Percentiles rank a stretch among this genome's conserved stretches.
These are phyloP conservation scores for Fermentozyma sake DNA, from an alignment of 1,139 yeast genomes.

Conservation along the genomic window DNA sequence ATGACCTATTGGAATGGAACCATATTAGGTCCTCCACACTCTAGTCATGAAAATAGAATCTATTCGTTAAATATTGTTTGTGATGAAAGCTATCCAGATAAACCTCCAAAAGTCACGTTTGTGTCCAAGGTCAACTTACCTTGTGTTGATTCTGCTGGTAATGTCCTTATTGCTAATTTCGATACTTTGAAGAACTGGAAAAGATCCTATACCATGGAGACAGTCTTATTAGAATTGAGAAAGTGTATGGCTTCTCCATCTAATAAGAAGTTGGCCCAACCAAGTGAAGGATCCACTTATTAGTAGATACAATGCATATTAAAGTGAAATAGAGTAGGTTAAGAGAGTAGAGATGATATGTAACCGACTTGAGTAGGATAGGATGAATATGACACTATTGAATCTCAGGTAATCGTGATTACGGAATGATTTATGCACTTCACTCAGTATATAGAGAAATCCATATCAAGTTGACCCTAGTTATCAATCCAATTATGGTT, in stretches of 20 bases:
- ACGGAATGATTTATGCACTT: too few species aligned
- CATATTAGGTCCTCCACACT: slow-evolving; percentile 94
- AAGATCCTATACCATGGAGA: slow-evolving; percentile 86
- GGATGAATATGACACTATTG: too few species aligned
- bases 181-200: slow-evolving; percentile 82
- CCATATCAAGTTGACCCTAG: too few species aligned
- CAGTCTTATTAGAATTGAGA: slow-evolving; percentile 80
- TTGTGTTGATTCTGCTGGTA: slow-evolving; percentile 74
- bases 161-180: slow-evolving; percentile 57
- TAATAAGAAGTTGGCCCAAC: slow-evolving; percentile 85
- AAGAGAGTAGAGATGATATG: too few species aligned
- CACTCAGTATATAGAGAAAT: too few species aligned
- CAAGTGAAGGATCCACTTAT: slow-evolving; percentile 70
- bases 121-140: slow-evolving; percentile 85
- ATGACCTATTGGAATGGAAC: slow-evolving; percentile 97
- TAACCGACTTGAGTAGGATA: too few species aligned
- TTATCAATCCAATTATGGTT: too few species aligned
- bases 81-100: slow-evolving; percentile 81
- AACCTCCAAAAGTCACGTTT: slow-evolving; percentile 80
- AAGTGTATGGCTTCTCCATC: slow-evolving; percentile 76
- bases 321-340: background rate
- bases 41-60: slow-evolving; percentile 89
- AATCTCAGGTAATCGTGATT: too few species aligned
- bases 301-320: slow-evolving; percentile 1
- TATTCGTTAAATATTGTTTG: slow-evolving; percentile 80